Evolutionary conservation across 805 yeast species (phyloP), one percentile per base, ranked within the genome.

Genomic region (Saccharomycopsis sp.): DNA sequence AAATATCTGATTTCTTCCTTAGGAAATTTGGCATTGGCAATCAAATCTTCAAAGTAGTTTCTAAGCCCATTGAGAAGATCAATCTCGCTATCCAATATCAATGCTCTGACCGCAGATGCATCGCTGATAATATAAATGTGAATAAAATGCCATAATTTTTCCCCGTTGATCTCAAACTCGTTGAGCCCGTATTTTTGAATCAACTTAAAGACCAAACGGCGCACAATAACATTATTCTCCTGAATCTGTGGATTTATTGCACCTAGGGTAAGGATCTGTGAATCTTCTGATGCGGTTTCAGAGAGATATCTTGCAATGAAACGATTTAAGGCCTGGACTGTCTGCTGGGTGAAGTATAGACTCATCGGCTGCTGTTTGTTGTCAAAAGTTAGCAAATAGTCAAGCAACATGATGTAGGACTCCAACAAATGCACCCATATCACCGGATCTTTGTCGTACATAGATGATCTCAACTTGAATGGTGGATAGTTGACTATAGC

Each of bases 381-480:
- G 7, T 44, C 48, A 44, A 44, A 44, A 44, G 7, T 12, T 12
- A 44, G 7, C 48, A 87, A 67, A 58, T 73, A 79, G 57, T 78
- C 73, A 63, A 83, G 77, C 20, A 82, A 72, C 16, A 66, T 68
- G 56, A 86, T 80, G 68, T 85, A 87, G 2, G 80, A 80, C 63
- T 85, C 89, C 16, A 87, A 69, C 20, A 85, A 70, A 67, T 86
- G 90, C 2, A 80, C 85, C 91, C 92, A 87, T 7, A 87, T 87
- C 21, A 87, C 91, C 0, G 95, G 95, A 66, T 87, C 95, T 61
- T 82, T 87, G 66, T 87, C 94, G 4, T 85, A 84, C 66, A 87
- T 72, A n/a, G 89, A 82, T 0, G 91, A 87, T 40, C 94, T 74
- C 24, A 87, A 75, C 61, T 80, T 79, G 70, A 87, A 86, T 1